Conservation (phyloP, 768 basidiomycete genomes). For the Lactarius sp. region DNA sequence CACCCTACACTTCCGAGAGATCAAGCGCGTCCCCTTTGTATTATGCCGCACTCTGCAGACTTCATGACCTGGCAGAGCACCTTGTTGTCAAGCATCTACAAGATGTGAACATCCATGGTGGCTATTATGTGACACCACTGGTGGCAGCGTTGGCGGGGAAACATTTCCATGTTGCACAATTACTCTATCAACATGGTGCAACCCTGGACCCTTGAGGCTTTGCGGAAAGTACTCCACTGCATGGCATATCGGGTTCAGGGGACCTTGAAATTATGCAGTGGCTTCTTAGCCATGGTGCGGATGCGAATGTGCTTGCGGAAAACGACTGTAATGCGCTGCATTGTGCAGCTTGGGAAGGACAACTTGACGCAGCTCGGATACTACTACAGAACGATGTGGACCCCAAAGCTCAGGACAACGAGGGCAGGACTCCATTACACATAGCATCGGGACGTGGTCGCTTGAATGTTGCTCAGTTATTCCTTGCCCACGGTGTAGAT, state of each 20-base stretch:
- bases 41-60: background rate
- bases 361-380: background rate
- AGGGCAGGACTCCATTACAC: background rate
- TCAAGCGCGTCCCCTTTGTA: background rate
- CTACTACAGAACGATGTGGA: background rate
- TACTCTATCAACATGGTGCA: background rate
- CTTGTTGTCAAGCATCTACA: background rate
- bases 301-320: background rate
- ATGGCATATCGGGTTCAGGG: background rate
- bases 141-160: background rate
- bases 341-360: background rate
- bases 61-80: background rate
- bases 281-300: background rate
- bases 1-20: background rate
- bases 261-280: background rate
- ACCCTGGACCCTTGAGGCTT: background rate
- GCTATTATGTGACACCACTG: background rate
- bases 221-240: background rate
- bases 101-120: background rate
- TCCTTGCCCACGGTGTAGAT: background rate
- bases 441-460: background rate
- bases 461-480: background rate
- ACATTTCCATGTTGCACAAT: background rate
- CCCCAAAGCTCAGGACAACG: slow-evolving; percentile 25
- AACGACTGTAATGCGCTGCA: background rate